Conservation (phyloP, 2,329 filamentous ascomycete genomes). For the Beauveria medogensis region DNA sequence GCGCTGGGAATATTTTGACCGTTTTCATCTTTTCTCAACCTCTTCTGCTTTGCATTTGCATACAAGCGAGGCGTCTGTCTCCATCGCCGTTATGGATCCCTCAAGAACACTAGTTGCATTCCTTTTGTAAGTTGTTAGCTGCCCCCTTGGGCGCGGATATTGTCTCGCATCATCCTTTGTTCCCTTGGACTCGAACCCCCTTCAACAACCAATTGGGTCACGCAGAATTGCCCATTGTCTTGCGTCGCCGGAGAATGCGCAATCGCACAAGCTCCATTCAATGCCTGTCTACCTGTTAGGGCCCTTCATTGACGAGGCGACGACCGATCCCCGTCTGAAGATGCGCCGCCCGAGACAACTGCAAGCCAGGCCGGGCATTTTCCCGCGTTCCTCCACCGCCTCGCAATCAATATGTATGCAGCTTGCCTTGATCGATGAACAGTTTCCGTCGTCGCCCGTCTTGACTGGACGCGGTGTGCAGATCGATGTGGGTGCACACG, state of each 20-base stretch:
- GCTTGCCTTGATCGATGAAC: not conserved
- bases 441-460: not conserved
- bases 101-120: conserved; percentile 62
- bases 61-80: not conserved
- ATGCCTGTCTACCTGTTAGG: not conserved
- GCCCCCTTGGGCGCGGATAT: conserved; percentile 15
- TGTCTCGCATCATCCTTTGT: conserved; percentile 17
- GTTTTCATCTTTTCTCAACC: not conserved
- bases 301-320: not conserved
- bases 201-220: conserved; percentile 2
- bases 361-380: not conserved
- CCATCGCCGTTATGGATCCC: conserved; percentile 40
- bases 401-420: not conserved
- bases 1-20: not conserved
- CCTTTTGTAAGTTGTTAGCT: conserved; percentile 48
- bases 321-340: not conserved
- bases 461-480: not conserved
- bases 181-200: conserved; percentile 8
- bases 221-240: conserved; percentile 9
- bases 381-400: not conserved
- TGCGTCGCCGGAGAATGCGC: not conserved
- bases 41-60: not conserved
- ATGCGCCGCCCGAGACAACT: not conserved
- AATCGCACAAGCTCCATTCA: not conserved
- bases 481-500: not conserved